These are phyloP conservation scores for Dendrobium nobile DNA, from an alignment of 106 monocot genomes.

Conservation along the genomic window DNA sequence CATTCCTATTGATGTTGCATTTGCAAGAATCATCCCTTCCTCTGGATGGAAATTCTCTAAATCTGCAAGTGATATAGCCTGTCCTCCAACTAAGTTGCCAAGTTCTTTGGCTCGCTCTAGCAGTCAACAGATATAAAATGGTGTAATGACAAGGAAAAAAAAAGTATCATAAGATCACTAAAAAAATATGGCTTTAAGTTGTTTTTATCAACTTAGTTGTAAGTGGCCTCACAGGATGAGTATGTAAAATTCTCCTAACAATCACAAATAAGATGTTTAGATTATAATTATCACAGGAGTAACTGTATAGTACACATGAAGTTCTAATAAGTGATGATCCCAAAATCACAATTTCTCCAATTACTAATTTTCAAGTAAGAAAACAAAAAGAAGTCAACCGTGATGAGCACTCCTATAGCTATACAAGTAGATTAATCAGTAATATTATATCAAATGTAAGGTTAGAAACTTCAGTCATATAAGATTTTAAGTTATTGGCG, in stretches of 20 bases:
- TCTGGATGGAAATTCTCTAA: constrained; percentile 73
- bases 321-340: neutral
- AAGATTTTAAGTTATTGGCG: neutral
- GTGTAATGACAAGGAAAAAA: neutral
- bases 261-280: neutral
- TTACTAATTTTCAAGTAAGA: neutral
- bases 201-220: neutral
- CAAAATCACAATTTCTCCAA: neutral
- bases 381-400: too few relatives aligned
- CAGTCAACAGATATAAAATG: constrained; percentile 7
- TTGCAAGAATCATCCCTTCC: constrained; percentile 79
- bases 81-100: constrained; percentile 66
- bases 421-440: neutral
- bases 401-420: neutral
- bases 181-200: neutral
- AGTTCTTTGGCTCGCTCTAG: constrained; percentile 67
- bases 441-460: too few relatives aligned
- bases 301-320: neutral
- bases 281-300: neutral
- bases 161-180: neutral
- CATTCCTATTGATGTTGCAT: constrained; percentile 91
- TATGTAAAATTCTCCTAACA: neutral
- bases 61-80: constrained; percentile 61
- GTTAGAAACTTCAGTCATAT: neutral
- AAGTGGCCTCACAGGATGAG: neutral